Evolutionary conservation across 257 asterid species (phyloP).

Genomic region (Ilex aquifolium): DNA sequence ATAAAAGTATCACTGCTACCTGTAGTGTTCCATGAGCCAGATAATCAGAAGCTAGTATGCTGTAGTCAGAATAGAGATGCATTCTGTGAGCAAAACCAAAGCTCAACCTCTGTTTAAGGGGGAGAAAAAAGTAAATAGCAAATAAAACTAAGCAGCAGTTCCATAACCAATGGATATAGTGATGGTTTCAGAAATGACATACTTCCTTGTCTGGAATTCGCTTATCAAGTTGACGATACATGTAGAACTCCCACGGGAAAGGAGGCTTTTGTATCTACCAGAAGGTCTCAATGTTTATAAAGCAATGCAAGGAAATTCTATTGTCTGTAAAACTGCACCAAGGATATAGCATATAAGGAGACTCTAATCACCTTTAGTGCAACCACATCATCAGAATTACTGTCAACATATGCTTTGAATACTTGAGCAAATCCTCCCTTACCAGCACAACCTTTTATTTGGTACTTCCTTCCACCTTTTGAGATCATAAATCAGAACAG

Average conservation of each 20-base stretch:
- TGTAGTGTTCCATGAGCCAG: conserved; percentile 86
- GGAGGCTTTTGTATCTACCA: conserved; percentile 96
- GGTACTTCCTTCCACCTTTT: conserved; percentile 82
- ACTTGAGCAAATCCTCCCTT: conserved; percentile 99
- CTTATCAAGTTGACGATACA: conserved; percentile 84
- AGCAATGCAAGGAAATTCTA: conserved; percentile 7
- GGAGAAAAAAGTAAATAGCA: conserved; percentile 4
- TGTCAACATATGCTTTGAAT: conserved; percentile 67
- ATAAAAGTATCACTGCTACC: conserved; percentile 39
- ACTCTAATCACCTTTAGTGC: conserved; percentile 72
- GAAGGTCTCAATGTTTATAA: conserved; percentile 9
- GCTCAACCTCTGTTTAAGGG: conserved; percentile 54
- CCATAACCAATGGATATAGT: conserved; percentile 6
- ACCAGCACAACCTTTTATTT: conserved; percentile 98
- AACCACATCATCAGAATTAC: conserved; percentile 70
- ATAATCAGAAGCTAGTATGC: conserved; percentile 77
- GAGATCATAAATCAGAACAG: conserved; percentile 18
- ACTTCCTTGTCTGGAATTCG: conserved; percentile 81
- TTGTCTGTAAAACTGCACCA: conserved; percentile 14
- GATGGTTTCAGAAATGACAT: conserved; percentile 17
- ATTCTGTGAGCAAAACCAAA: conserved; percentile 85
- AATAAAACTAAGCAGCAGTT: conserved; percentile 16
- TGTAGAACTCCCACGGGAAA: conserved; percentile 97
- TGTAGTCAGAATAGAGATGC: conserved; percentile 91
- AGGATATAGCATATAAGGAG: neutral